phyloP scores from a whole-genome alignment of 345 rosid species.

The Brassica cretica region DNA sequence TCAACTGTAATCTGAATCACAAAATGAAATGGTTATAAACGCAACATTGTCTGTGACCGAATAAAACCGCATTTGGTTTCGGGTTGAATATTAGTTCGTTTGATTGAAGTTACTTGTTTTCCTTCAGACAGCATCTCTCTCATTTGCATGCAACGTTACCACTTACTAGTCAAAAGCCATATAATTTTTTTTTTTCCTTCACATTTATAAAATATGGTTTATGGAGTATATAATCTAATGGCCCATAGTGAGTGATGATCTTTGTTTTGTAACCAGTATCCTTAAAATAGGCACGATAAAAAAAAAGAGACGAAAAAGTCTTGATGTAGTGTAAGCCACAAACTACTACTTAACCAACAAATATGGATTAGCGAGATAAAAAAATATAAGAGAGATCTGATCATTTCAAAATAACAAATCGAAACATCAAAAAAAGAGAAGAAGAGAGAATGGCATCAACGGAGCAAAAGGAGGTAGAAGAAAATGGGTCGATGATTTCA shows the following conservation, averaged over 20 bases:
- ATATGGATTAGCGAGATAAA: neutral
- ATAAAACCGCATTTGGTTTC: neutral
- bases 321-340: neutral
- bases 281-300: neutral
- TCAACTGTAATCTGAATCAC: neutral
- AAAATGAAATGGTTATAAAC: too few species aligned
- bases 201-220: neutral
- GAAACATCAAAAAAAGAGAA: neutral
- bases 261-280: neutral
- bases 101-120: neutral
- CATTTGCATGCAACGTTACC: neutral
- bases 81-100: neutral
- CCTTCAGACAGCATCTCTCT: neutral
- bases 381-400: slow-evolving; percentile 19
- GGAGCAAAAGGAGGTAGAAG: slow-evolving; percentile 35
- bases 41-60: neutral
- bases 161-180: neutral
- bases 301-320: neutral
- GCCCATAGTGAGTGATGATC: neutral
- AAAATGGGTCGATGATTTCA: slow-evolving; percentile 38
- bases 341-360: neutral
- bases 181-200: neutral
- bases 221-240: neutral
- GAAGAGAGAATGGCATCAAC: slow-evolving; percentile 29
- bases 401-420: slow-evolving; percentile 15